Evolutionary conservation across 2,329 filamentous ascomycete genomes (phyloP), one percentile per base, ranked within the genome.

Genomic region (Calycina marina): DNA sequence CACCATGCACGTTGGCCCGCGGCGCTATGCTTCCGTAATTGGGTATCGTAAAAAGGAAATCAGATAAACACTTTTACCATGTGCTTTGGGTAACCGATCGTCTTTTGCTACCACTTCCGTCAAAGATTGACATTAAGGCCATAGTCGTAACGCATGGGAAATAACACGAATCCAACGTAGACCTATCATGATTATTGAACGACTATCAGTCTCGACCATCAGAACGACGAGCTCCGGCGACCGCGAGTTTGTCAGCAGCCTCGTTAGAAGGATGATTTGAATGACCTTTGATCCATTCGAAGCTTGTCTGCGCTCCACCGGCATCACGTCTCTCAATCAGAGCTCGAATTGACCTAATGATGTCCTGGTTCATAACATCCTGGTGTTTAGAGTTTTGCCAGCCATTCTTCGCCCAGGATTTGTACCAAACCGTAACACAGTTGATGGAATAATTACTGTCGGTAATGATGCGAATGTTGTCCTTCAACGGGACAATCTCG

Each of bases 241-340:
- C 77, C 1, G 86, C 86, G 39, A 94, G 60, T 38, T 55, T 56
- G 60, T 96, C 88, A 1, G 90, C 90, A 9, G 73, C 79, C 27
- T 72, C 63, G 48, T 96, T 96, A 2, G 88, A 86, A 3, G 60
- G 55, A 43, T 83, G 64, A 27, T 64, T 63, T 15, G 66, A 67
- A 52, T 98, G 90, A 0, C 85, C 90, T 57, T 93, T 93, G 28
- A 94, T 74, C 86, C 86, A 96, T 40, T 75, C 67, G 48, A 93
- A 90, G 33, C 69, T 59, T 0, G 82, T 92, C 42, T 62, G 57
- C 3, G 65, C 66, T 11, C 70, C 71, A 1, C 63, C 59, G 32
- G 57, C 60, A 30, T 72, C 66, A 30, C 83, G 67, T 52, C 82
- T 70, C 14, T 79, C 71, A 30, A 94, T 80, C 46, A 72, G 69